These are phyloP conservation scores for Candida railenensis DNA, from an alignment of 805 yeast genomes.

Conservation along the genomic window DNA sequence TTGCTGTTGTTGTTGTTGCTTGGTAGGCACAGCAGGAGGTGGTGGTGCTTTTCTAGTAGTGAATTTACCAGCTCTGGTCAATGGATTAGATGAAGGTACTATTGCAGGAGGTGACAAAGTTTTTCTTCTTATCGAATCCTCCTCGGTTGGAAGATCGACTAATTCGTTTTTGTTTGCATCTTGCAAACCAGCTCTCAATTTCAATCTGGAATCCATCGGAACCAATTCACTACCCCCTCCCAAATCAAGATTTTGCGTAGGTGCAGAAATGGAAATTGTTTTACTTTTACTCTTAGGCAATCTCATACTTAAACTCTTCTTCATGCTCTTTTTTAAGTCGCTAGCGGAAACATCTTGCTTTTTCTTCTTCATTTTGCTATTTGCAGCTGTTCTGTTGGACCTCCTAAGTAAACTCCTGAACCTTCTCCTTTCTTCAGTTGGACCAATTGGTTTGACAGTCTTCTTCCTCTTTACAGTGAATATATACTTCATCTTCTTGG, in stretches of 20 bases:
- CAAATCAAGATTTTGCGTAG: conserved; percentile 30
- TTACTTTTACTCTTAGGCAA: conserved; percentile 1
- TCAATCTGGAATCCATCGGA: conserved; percentile 9
- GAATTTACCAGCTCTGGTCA: not conserved
- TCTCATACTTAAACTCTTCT: not conserved
- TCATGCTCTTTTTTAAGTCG: not conserved
- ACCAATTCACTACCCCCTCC: conserved; percentile 23
- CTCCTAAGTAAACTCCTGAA: not conserved
- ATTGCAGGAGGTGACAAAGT: conserved; percentile 1
- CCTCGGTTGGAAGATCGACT: not conserved
- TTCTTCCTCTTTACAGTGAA: conserved; percentile 13
- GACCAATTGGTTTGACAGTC: conserved; percentile 10
- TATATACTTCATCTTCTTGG: conserved; percentile 18
- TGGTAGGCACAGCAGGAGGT: not conserved
- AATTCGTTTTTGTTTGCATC: not conserved
- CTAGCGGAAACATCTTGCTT: not conserved
- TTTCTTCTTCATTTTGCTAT: not conserved
- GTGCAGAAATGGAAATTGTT: conserved; percentile 23
- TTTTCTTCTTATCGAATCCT: not conserved
- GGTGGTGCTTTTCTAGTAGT: conserved; percentile 1
- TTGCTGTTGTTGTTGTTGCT: too few species aligned
- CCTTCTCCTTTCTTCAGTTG: conserved; percentile 19
- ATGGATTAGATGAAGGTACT: not conserved
- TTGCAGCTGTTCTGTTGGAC: not conserved
- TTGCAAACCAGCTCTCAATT: conserved; percentile 3